Evolutionary conservation across 306 rosid species (phyloP).

Genomic region (Vachellia collinsii): DNA sequence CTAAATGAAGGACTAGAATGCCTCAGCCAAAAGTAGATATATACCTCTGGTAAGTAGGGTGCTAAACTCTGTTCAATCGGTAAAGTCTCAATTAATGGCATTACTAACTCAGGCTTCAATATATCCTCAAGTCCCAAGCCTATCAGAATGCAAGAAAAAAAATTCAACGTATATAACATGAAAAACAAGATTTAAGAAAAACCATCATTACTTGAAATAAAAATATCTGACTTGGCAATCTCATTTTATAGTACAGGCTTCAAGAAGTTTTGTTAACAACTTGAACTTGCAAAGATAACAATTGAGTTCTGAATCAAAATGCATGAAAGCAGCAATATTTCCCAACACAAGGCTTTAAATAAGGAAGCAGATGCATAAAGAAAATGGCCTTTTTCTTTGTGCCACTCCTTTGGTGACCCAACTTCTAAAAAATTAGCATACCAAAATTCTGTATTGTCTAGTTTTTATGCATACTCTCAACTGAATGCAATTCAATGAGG

Average conservation of each 20-base stretch:
- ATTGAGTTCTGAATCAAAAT: constrained; percentile 18
- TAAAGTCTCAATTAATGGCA: constrained; percentile 84
- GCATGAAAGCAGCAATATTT: constrained; percentile 6
- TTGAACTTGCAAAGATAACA: constrained; percentile 18
- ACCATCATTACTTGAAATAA: background rate
- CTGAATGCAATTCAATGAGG: constrained; percentile 6
- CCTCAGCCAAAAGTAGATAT: constrained; percentile 33
- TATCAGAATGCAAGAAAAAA: constrained; percentile 41
- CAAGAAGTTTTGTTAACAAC: background rate
- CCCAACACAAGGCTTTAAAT: constrained; percentile 17
- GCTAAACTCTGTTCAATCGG: constrained; percentile 74
- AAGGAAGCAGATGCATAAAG: background rate
- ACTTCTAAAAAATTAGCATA: constrained; percentile 8
- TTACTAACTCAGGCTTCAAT: constrained; percentile 82
- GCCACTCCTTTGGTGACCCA: constrained; percentile 4
- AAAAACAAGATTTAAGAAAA: background rate
- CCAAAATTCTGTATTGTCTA: background rate
- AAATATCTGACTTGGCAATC: constrained; percentile 11
- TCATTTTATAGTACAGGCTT: constrained; percentile 21
- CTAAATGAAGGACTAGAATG: constrained; percentile 10
- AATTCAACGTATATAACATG: constrained; percentile 13
- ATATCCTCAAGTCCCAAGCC: constrained; percentile 90
- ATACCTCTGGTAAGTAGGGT: constrained; percentile 89
- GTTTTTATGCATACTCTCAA: constrained; percentile 1
- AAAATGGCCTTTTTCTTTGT: background rate